Evolutionary conservation across 163 green algal species (phyloP), one percentile per base, ranked within the genome.

Genomic region (Scenedesmus sp.): DNA sequence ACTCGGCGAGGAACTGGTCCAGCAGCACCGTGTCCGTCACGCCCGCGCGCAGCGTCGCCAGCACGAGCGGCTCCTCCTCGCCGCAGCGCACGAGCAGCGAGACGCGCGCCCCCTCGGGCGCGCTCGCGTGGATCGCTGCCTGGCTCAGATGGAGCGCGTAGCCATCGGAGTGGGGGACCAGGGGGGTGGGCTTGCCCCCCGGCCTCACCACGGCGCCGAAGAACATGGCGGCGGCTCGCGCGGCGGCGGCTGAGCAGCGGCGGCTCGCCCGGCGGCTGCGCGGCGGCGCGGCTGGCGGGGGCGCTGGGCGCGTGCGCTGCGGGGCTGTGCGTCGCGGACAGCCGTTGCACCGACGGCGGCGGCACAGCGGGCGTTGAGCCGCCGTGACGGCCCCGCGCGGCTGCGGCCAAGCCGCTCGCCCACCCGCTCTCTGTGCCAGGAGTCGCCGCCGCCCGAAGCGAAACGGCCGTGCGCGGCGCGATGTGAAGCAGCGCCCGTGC

Each of bases 1-100:
- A 93, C 29, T 85, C 63, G 57, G 9, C 76, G 28, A 93, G 80
- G 39, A 93, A 87, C 63, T 93, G 70, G 74, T 94, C 88, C 34
- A 81, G 74, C 50, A 65, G 60, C 11, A 77, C 78, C 0, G 82
- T 87, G 70, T 94, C 90, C 13, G 45, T 15, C 2, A 36, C 60
- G 10, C 87, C 87, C 9, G 82, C 87, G 6, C 64, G 72, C 1
- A 94, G 80, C 2, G 88, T 89, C 56, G 60, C 81, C 22, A 93
- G 51, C 34, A 88, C 67, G 3, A 88, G 50, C 3, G 80, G 69
- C 1, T 83, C 50, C 31, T 87, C 78, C 11, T 77, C 53, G 11
- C 60, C 39, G 5, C 65, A 60, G 7, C 26, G 26, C 11, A 84
- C 69, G 15, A 82, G 22, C 24, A 91, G 26, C 0, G 82, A 85